These are phyloP conservation scores for Bromus sterilis DNA, from an alignment of 176 grass and related monocot genomes.

Conservation along the genomic window DNA sequence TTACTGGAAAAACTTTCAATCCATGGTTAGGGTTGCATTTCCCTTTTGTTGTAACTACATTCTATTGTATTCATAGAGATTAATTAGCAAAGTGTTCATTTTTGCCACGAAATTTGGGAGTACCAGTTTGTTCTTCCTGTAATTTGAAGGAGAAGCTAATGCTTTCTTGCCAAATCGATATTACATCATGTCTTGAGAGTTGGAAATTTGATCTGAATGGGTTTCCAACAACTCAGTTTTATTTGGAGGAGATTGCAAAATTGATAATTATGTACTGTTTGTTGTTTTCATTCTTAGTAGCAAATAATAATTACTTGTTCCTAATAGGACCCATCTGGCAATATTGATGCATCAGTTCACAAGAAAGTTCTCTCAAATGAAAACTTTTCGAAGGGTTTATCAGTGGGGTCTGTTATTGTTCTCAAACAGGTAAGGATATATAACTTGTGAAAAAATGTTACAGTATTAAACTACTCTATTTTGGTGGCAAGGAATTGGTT, in stretches of 20 bases:
- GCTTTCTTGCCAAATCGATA: neutral
- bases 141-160: neutral
- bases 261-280: neutral
- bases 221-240: neutral
- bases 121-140: neutral
- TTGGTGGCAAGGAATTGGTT: neutral
- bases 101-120: neutral
- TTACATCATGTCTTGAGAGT: neutral
- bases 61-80: neutral
- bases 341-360: slow-evolving; percentile 37
- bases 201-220: neutral
- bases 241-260: neutral
- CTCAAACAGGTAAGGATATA: slow-evolving; percentile 29
- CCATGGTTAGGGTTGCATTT: neutral
- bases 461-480: neutral
- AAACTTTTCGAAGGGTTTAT: slow-evolving; percentile 25
- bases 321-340: slow-evolving; percentile 40
- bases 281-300: neutral
- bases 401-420: slow-evolving; percentile 41
- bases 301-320: neutral
- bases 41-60: neutral
- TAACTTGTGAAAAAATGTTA: neutral
- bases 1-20: neutral
- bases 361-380: slow-evolving; percentile 25
- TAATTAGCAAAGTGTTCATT: neutral